phyloP scores from a whole-genome alignment of 2,329 filamentous ascomycete genomes.

The Rhexocercosporidium sp. region DNA sequence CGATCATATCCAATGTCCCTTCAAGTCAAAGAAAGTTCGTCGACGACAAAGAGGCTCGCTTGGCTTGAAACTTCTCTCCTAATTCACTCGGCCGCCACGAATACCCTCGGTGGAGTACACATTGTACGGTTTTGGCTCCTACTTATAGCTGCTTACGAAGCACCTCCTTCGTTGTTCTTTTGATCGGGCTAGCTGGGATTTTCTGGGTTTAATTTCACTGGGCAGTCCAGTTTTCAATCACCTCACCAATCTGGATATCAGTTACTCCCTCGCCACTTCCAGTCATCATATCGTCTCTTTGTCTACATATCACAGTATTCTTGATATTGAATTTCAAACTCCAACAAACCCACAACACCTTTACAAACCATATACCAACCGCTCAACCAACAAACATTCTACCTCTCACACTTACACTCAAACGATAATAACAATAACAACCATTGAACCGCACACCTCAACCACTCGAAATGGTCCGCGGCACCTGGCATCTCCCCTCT shows the following conservation, averaged over 20 bases:
- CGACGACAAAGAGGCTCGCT: slow-evolving; percentile 12
- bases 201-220: too few species aligned
- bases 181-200: too few species aligned
- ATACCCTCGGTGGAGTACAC: background rate
- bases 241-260: too few species aligned
- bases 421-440: background rate
- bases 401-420: background rate
- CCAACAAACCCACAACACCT: too few species aligned
- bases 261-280: too few species aligned
- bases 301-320: too few species aligned
- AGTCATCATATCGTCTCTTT: too few species aligned
- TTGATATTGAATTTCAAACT: too few species aligned
- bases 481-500: slow-evolving; percentile 1
- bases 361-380: background rate
- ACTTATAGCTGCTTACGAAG: too few species aligned
- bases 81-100: background rate
- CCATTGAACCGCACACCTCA: too few species aligned
- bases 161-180: too few species aligned
- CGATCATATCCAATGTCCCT: background rate
- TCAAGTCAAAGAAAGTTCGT: slow-evolving; percentile 4
- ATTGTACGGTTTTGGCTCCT: background rate
- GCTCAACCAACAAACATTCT: background rate
- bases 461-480: background rate
- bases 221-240: too few species aligned
- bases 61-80: background rate